These are phyloP conservation scores for Camptophora hylomeconis DNA, from an alignment of 2,329 filamentous ascomycete species.

Conservation along the genomic window DNA sequence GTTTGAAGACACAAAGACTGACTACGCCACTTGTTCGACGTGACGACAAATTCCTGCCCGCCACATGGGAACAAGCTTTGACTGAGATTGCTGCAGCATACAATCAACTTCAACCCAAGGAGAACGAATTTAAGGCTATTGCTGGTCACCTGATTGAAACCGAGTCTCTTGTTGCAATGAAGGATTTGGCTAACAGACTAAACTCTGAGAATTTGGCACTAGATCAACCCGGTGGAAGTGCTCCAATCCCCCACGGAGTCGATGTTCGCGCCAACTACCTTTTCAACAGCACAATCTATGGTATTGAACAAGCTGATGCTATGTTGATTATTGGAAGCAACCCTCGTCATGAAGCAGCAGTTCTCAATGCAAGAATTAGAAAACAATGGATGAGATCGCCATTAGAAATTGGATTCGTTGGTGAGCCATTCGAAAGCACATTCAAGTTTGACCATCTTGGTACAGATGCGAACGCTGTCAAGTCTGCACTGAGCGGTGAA, in stretches of 20 bases:
- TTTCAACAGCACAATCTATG: slow-evolving; percentile 91
- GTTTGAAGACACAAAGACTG: slow-evolving; percentile 86
- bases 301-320: slow-evolving; percentile 84
- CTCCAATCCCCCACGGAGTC: slow-evolving; percentile 79
- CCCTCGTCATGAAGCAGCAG: slow-evolving; percentile 85
- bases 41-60: slow-evolving; percentile 82
- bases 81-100: slow-evolving; percentile 74
- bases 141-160: slow-evolving; percentile 84
- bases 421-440: slow-evolving; percentile 81
- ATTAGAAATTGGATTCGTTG: slow-evolving; percentile 81
- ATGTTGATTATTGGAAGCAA: slow-evolving; percentile 93
- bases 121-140: slow-evolving; percentile 90
- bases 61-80: slow-evolving; percentile 89
- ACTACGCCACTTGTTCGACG: slow-evolving; percentile 83
- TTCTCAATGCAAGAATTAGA: slow-evolving; percentile 88
- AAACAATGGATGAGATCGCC: slow-evolving; percentile 97
- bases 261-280: slow-evolving; percentile 90
- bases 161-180: slow-evolving; percentile 88
- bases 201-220: slow-evolving; percentile 91
- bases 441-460: slow-evolving; percentile 93
- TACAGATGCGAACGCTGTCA: slow-evolving; percentile 62
- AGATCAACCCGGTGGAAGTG: slow-evolving; percentile 72
- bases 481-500: slow-evolving; percentile 68
- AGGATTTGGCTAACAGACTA: slow-evolving; percentile 92
- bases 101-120: slow-evolving; percentile 65